Base-by-base conservation (phyloP, 176 grass and related monocot genomes). In the Sorghum bicolor region DNA sequence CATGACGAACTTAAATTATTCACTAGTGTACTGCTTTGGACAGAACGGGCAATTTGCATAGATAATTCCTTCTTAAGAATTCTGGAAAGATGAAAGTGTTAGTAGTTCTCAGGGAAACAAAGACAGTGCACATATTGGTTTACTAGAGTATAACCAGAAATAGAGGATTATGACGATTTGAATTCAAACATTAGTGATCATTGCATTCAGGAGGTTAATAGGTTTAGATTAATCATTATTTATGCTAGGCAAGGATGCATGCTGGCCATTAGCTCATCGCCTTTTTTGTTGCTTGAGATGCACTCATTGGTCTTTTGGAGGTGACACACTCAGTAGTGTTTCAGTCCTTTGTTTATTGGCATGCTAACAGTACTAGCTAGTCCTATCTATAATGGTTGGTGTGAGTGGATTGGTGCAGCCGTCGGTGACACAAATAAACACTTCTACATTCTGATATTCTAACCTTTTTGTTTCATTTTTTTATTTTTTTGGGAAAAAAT, bases 271-370 rank as follows among this genome's bases (percentile, higher is more conserved):
- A 58, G 10, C 33, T 5, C 77, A 79, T 47, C 64, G 41, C 20
- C 33, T 71, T 81, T 71, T 37, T 15, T 22, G 66, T 81, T 81
- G 64, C 65, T 81, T 70, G 0, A 81, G 45, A 28, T 55, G 47
- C 65, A 80, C 67, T 38, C 47, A 25, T 34, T 24, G 25, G 36
- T 45, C 41, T 11, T 68, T 53, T 69, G 15, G 43, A 70, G 22
- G 45, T 29, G 22, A 44, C 11, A 70, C 22, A 14, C 36, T 41
- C 67, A 37, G 32, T 67, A 14, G 22, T 70, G 34, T 55, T 55
- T 52, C 10, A 15, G 7, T 45, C 44, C 17, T 32, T 50, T 33
- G 1, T 67, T 37, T 67, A n/a, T n/a, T n/a, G n/a, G n/a, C n/a
- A n/a, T n/a, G n/a, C n/a, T n/a, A n/a, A n/a, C n/a, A n/a, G n/a